Percentiles rank a stretch among this genome's conserved stretches.
phyloP scores from a whole-genome alignment of 192 early-diverging fungal species.

The Phycomyces nitens region DNA sequence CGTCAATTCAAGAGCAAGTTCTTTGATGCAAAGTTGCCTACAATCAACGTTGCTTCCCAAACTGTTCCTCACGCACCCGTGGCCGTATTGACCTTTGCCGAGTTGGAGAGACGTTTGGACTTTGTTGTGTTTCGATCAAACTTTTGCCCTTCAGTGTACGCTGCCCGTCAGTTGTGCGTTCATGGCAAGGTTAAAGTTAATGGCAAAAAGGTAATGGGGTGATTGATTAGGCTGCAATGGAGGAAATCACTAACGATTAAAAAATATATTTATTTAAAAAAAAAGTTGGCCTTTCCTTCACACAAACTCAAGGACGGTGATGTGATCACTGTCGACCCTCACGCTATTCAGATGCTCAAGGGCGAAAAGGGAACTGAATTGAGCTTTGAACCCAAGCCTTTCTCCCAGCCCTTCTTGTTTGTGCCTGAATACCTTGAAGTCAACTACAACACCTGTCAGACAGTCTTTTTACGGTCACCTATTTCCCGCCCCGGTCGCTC shows the following conservation, averaged over 20 bases:
- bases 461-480: constrained; percentile 84
- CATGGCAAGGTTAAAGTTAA: constrained; percentile 92
- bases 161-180: constrained; percentile 77
- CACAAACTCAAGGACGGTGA: constrained; percentile 82
- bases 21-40: constrained; percentile 71
- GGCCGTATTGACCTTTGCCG: constrained; percentile 76
- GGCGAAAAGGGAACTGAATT: constrained; percentile 51
- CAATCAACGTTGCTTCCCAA: constrained; percentile 53
- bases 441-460: constrained; percentile 90
- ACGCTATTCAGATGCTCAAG: constrained; percentile 61
- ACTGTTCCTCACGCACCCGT: constrained; percentile 60
- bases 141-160: constrained; percentile 83
- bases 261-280: not conserved
- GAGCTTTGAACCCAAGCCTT: constrained; percentile 64
- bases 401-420: constrained; percentile 92
- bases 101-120: constrained; percentile 89
- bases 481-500: constrained; percentile 77
- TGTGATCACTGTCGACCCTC: constrained; percentile 79
- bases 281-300: constrained; percentile 71
- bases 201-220: constrained; percentile 72
- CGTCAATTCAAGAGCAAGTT: constrained; percentile 66
- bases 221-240: not conserved
- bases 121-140: constrained; percentile 90
- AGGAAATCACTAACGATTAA: not conserved
- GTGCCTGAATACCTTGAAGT: constrained; percentile 97